These are phyloP conservation scores for Phytophthora foliorum DNA, from an alignment of 352 stramenopile species.

Conservation along the genomic window DNA sequence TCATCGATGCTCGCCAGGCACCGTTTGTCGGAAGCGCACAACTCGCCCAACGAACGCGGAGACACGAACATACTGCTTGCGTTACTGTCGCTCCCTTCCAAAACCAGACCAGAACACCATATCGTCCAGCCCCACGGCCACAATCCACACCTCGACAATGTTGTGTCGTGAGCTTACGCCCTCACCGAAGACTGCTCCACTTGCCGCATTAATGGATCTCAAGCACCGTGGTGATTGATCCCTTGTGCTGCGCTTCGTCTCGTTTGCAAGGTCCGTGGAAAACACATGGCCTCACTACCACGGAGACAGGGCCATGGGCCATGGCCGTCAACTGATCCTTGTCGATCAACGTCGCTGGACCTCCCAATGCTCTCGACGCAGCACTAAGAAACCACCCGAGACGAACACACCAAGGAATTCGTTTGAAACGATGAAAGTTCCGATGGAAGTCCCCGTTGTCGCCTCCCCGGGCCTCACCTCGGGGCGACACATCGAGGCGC, in stretches of 20 bases:
- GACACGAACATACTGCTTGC: too few relatives aligned
- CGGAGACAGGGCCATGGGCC: conserved; percentile 8
- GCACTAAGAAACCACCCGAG: conserved; percentile 14
- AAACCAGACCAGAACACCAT: too few relatives aligned
- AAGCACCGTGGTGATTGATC: conserved; percentile 3
- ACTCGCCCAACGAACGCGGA: too few relatives aligned
- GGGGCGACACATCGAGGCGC: conserved; percentile 38
- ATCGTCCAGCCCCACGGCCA: too few relatives aligned
- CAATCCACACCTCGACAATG: too few relatives aligned
- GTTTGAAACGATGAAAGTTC: conserved; percentile 17
- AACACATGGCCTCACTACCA: conserved; percentile 27
- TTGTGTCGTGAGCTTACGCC: too few relatives aligned
- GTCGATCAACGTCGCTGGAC: background rate
- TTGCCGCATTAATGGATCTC: too few relatives aligned
- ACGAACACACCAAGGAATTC: background rate
- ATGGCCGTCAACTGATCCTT: conserved; percentile 19
- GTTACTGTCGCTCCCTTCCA: too few relatives aligned
- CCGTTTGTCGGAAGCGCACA: too few relatives aligned
- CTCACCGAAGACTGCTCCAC: too few relatives aligned
- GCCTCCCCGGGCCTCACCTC: conserved; percentile 32
- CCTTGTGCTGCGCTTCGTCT: conserved; percentile 2
- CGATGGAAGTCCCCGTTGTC: conserved; percentile 33
- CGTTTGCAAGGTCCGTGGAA: conserved; percentile 30
- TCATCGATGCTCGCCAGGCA: too few relatives aligned
- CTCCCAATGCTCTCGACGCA: background rate